These are phyloP conservation scores for Euptelea pleiosperma DNA, from an alignment of 164 flowering plant species.

Conservation along the genomic window DNA sequence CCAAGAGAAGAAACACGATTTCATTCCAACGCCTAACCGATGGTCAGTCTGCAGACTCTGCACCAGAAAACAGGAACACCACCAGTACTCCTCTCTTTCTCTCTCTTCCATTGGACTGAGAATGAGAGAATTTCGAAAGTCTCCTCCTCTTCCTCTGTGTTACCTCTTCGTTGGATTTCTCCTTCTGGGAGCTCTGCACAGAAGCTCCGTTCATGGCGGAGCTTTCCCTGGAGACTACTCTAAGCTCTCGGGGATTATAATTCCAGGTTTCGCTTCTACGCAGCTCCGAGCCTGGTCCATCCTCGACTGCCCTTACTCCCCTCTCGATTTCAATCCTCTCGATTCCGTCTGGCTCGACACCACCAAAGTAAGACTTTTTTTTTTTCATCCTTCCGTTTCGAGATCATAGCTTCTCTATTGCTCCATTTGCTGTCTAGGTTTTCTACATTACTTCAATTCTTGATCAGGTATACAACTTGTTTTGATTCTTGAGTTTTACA, in stretches of 20 bases:
- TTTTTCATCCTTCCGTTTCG: no score
- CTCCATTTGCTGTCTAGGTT: background rate
- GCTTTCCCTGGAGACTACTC: constrained; percentile 49
- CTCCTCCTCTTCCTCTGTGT: background rate
- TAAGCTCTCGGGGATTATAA: constrained; percentile 86
- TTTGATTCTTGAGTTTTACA: background rate
- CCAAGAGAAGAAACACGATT: no score
- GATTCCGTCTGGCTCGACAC: constrained; percentile 96
- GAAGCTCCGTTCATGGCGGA: constrained; percentile 13
- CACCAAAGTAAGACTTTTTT: constrained; percentile 53
- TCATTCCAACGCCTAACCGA: no score
- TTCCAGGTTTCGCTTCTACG: constrained; percentile 95
- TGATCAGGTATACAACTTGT: background rate
- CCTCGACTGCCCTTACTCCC: constrained; percentile 94
- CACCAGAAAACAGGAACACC: no score
- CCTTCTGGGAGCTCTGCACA: constrained; percentile 9
- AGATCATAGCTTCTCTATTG: background rate
- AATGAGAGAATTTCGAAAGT: constrained; percentile 18
- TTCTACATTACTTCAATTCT: background rate
- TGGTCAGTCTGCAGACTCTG: no score
- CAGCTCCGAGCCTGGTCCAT: constrained; percentile 98
- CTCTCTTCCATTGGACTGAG: constrained; percentile 7
- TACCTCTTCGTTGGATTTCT: constrained; percentile 17
- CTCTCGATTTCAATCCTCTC: constrained; percentile 99
- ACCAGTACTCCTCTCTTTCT: constrained; percentile 14